Percentiles rank a stretch among this genome's conserved stretches.
Evolutionary conservation across 768 basidiomycete genomes (phyloP).

Genomic region (Lactarius sp.): DNA sequence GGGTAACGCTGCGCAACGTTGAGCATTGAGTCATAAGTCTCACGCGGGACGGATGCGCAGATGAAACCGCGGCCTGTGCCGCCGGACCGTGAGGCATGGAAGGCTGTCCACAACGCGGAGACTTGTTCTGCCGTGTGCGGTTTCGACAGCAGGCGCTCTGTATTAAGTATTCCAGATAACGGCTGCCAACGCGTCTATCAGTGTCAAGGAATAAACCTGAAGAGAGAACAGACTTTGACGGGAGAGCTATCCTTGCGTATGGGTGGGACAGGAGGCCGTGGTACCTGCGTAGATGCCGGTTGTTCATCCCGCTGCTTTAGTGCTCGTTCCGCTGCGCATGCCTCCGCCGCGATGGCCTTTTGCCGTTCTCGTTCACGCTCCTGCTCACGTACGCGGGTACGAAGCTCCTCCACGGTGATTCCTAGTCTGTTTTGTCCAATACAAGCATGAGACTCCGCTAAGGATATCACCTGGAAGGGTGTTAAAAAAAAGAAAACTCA

Average conservation of each 20-base stretch:
- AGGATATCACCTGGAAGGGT: conserved; percentile 12
- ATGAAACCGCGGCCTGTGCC: conserved; percentile 82
- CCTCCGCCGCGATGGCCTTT: conserved; percentile 24
- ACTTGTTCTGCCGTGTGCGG: conserved; percentile 73
- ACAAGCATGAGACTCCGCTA: conserved; percentile 2
- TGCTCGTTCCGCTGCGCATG: conserved; percentile 12
- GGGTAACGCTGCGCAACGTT: conserved; percentile 60
- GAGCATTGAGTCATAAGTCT: conserved; percentile 69
- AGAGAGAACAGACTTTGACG: conserved; percentile 45
- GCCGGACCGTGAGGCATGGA: conserved; percentile 75
- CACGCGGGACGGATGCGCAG: conserved; percentile 74
- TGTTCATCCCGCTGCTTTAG: not conserved
- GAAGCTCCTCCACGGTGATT: conserved; percentile 16
- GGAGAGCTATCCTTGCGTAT: conserved; percentile 62
- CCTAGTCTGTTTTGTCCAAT: conserved; percentile 15
- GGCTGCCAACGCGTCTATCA: conserved; percentile 46
- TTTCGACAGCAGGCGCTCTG: conserved; percentile 58
- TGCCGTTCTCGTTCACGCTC: conserved; percentile 13
- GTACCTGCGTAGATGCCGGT: conserved; percentile 17
- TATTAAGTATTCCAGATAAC: conserved; percentile 73
- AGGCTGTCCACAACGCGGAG: conserved; percentile 81
- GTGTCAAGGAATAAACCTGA: not conserved
- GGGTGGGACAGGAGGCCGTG: conserved; percentile 13
- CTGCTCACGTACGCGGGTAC: conserved; percentile 6
- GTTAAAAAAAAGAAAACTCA: conserved; percentile 36